These are phyloP conservation scores for Reutealis trisperma DNA, from an alignment of 345 rosid species.

Conservation along the genomic window DNA sequence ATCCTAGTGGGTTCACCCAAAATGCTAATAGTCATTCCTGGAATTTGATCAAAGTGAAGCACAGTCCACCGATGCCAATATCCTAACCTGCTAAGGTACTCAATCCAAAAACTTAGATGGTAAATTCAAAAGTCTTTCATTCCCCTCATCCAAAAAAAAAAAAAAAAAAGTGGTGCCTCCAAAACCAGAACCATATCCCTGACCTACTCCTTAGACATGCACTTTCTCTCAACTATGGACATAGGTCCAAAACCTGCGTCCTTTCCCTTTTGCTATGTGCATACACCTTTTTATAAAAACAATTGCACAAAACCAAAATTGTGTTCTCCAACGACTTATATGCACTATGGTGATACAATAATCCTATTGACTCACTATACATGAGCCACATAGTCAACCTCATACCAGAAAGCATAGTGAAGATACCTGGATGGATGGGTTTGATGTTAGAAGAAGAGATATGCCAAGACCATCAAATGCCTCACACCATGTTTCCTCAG, in stretches of 20 bases:
- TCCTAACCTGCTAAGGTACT: not conserved
- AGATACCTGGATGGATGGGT: conserved; percentile 34
- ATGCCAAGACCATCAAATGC: conserved; percentile 34
- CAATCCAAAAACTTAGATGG: not conserved
- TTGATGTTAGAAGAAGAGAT: conserved; percentile 30
- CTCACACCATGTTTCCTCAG: conserved; percentile 27
- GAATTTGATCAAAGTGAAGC: not conserved
- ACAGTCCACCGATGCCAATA: not conserved
- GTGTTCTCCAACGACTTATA: not conserved
- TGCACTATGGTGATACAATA: not conserved
- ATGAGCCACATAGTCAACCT: not conserved
- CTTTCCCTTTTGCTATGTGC: not conserved
- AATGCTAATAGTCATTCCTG: not conserved
- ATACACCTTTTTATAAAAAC: not conserved
- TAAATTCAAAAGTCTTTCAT: not conserved
- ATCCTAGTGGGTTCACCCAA: not conserved
- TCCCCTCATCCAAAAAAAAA: not conserved
- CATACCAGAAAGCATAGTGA: not conserved
- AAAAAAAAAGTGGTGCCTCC: not conserved
- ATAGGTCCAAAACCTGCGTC: not conserved
- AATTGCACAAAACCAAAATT: not conserved
- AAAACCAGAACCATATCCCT: not conserved
- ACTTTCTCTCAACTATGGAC: not conserved
- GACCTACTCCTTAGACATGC: not conserved
- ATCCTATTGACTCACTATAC: not conserved